Base-by-base conservation (phyloP, 768 basidiomycete genomes). In the Phanerodontia chrysosporium region DNA sequence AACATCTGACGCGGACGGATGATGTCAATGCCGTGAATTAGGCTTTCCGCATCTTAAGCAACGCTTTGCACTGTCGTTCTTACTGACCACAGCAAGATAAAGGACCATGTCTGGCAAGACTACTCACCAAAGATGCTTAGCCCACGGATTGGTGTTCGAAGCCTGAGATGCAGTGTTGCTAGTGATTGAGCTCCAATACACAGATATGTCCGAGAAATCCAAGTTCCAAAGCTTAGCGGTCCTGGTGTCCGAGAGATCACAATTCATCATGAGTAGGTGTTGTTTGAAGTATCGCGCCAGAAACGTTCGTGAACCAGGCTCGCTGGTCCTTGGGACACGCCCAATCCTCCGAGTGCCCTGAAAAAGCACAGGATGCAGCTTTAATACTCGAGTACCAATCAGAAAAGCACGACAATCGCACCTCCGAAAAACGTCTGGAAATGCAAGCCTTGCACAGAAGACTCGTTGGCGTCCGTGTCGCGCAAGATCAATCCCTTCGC, bases 381-480 rank as follows among this genome's bases (percentile, higher is more conserved):
- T 14, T 30, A 35, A 24, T n/a, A 66, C 75, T 54, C 64, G n/a
- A n/a, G n/a, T n/a, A n/a, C n/a, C n/a, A n/a, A n/a, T n/a, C n/a
- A n/a, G n/a, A n/a, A n/a, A n/a, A n/a, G n/a, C n/a, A n/a, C n/a
- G n/a, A n/a, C n/a, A n/a, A n/a, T n/a, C n/a, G n/a, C n/a, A 83
- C 86, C 87, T 45, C 88, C 89, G 61, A 92, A 92, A 75, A 90
- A 92, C 0, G 89, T 90, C 70, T 89, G 83, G 52, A 87, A 82
- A 68, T 88, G 87, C 68, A 86, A 81, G 8, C 89, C 89, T 57
- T 83, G 83, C 55, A 91, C 80, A 54, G 72, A 75, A 0, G 78
- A 76, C 1, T 73, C 75, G 7, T 65, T 42, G 63, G 68, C n/a
- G 24, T 66, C 63, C 1, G 65, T 49, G 25, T 68, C 64, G 12